Evolutionary conservation across 2,329 filamentous ascomycete genomes (phyloP), one percentile per base, ranked within the genome.

Genomic region (Blastomyces parvus): DNA sequence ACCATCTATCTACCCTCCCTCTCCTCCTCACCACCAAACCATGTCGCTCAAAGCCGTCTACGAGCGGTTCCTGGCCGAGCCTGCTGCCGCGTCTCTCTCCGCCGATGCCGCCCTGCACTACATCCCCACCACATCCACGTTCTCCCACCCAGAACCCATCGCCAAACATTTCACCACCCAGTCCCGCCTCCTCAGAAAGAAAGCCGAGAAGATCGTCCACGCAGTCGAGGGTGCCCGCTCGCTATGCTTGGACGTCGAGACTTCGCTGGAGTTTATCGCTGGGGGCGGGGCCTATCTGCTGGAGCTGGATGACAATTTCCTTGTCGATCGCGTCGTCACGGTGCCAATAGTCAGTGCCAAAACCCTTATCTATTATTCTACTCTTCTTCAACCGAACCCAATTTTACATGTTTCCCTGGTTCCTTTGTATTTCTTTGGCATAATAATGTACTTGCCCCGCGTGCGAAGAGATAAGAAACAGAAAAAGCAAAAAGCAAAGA

Each of bases 291-390:
- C 88, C 67, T 97, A 94, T 78, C 83, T 97, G 63, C 93, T 93
- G 5, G 86, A 86, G 58, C 81, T 99, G 59, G 93, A 97, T 72
- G 91, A 97, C 80, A 97, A 97, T 79, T 96, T 97, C 75, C 79
- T 99, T 64, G 81, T 89, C 63, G 91, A 96, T 76, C 88, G 88
- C 71, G 84, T 84, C 62, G 91, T 91, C 66, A 86, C 85, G 60
- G 82, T 97, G 68, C 85, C 90, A 59, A 86, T 96, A 78, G 92
- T 97, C 82, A 74, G 88, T 61, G 61, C 40, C 36, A 6, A 2
- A 38, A 38, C 9, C 4, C 36, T 6, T 13, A 1, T 48, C n/a
- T n/a, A n/a, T n/a, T n/a, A n/a, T n/a, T n/a, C n/a, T n/a, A n/a
- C n/a, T n/a, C n/a, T n/a, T n/a, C n/a, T n/a, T n/a, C n/a, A n/a